These are phyloP conservation scores for Bauhinia variegata DNA, from an alignment of 306 rosid genomes.

Conservation along the genomic window DNA sequence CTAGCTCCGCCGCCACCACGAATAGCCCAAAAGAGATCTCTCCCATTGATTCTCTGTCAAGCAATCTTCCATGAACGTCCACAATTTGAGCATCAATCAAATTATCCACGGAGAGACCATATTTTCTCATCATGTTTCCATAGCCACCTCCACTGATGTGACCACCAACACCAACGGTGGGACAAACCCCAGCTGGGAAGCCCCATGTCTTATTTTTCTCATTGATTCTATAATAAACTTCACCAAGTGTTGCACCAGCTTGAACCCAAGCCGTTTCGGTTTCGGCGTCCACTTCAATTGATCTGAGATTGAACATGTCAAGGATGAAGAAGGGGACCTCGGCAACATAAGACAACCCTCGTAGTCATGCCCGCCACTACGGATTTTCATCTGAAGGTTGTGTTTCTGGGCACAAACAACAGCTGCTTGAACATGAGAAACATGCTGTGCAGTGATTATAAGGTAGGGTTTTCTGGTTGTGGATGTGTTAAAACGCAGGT, in stretches of 20 bases:
- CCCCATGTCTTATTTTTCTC: slow-evolving; percentile 48
- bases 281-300: slow-evolving; percentile 40
- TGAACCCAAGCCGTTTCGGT: slow-evolving; percentile 48
- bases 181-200: slow-evolving; percentile 63
- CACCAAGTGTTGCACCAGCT: slow-evolving; percentile 62
- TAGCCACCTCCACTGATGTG: slow-evolving; percentile 62
- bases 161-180: slow-evolving; percentile 62
- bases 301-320: slow-evolving; percentile 61
- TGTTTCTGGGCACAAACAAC: slow-evolving; percentile 48
- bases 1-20: slow-evolving; percentile 62
- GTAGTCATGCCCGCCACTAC: slow-evolving; percentile 68
- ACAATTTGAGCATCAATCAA: slow-evolving; percentile 53
- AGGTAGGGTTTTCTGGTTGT: slow-evolving; percentile 54
- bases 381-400: slow-evolving; percentile 50
- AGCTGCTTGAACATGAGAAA: slow-evolving; percentile 51
- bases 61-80: slow-evolving; percentile 50
- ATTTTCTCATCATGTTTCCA: slow-evolving; percentile 61
- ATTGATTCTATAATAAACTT: slow-evolving; percentile 51
- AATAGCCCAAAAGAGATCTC: slow-evolving; percentile 67
- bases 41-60: slow-evolving; percentile 52
- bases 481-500: slow-evolving; percentile 66
- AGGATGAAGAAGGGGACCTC: slow-evolving; percentile 52
- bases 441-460: slow-evolving; percentile 51
- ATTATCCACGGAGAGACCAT: slow-evolving; percentile 56
- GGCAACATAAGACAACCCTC: slow-evolving; percentile 57